Percentiles rank a stretch among this genome's conserved stretches.
phyloP scores from a whole-genome alignment of 1,284 basidiomycete genomes.

The Moniliella sp. region DNA sequence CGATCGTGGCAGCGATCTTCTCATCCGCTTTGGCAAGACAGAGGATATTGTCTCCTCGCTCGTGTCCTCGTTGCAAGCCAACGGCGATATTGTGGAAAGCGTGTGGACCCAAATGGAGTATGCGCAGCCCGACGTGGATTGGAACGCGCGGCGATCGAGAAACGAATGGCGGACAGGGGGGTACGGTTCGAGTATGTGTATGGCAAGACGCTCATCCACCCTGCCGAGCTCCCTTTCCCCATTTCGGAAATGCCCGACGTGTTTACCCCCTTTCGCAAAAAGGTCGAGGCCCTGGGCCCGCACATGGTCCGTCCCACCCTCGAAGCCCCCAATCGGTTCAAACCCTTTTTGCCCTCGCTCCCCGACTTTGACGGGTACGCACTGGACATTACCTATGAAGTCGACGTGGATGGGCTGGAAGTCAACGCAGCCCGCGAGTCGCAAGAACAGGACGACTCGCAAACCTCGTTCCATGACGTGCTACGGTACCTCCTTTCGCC shows the following conservation, averaged over 20 bases:
- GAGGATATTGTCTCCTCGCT: slow-evolving; percentile 33
- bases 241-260: slow-evolving; percentile 37
- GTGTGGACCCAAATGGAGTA: slow-evolving; percentile 28
- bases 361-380: slow-evolving; percentile 16
- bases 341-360: slow-evolving; percentile 11
- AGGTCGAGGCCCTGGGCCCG: slow-evolving; percentile 36
- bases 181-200: slow-evolving; percentile 16
- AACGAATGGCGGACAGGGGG: slow-evolving; percentile 8
- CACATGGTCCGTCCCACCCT: slow-evolving; percentile 26
- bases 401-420: slow-evolving; percentile 20
- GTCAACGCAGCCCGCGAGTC: slow-evolving; percentile 9
- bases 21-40: slow-evolving; percentile 39
- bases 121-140: slow-evolving; percentile 13
- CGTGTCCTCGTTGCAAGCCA: slow-evolving; percentile 11
- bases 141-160: slow-evolving; percentile 12
- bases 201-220: slow-evolving; percentile 29
- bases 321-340: slow-evolving; percentile 13
- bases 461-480: slow-evolving; percentile 25
- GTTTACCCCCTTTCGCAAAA: slow-evolving; percentile 39
- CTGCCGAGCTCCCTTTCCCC: slow-evolving; percentile 37
- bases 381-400: slow-evolving; percentile 22
- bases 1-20: slow-evolving; percentile 36
- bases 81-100: slow-evolving; percentile 19
- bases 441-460: slow-evolving; percentile 16
- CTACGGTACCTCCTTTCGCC: slow-evolving; percentile 17